Evolutionary conservation across 2,329 filamentous ascomycete genomes (phyloP), one percentile per base, ranked within the genome.

Genomic region (Chaetothyriales sp.): DNA sequence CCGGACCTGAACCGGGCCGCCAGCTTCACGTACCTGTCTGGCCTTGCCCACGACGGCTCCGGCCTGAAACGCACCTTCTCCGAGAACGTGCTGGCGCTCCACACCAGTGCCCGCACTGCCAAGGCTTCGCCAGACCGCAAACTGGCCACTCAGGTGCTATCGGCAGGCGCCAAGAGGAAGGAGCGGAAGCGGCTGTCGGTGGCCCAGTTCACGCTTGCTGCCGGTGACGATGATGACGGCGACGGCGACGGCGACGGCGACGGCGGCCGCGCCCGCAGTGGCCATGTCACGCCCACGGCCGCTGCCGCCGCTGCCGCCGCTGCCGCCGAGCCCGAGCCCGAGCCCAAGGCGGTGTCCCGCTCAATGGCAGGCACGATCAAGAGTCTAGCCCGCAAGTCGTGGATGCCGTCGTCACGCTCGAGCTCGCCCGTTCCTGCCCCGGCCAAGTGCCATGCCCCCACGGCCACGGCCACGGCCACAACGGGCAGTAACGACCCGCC

Each of bases 21-120:
- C 29, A 81, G 78, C 60, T 81, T 77, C 64, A 77, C 74, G 46
- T 72, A 75, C 57, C 63, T 81, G n/a, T 70, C 74, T 2, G 65
- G 61, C 25, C 62, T 70, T 18, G 56, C 67, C 25, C 60, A 64
- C 25, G 67, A 64, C 43, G 58, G 65, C 4, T 61, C 69, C 48
- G 63, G 64, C 45, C 65, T 77, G 54, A 73, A 75, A 58, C 70
- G 73, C 52, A 75, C 70, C 28, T 72, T 73, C 58, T 73, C 73
- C 19, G 73, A 76, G 57, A 65, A 71, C 54, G 70, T 73, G 47
- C 64, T 75, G 43, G 63, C 67, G 9, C 60, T 65, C n/a, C 64
- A 66, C 50, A 62, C 64, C 18, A 64, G 68, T 15, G 67, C 46
- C 8, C 54, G 52, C 20, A 44, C 48, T 22, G 13, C 51, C 51